A percentile compares a stretch with the other conserved stretches of the same genome.
phyloP scores from a whole-genome alignment of 768 basidiomycete species.

The Trametes coccinea region DNA sequence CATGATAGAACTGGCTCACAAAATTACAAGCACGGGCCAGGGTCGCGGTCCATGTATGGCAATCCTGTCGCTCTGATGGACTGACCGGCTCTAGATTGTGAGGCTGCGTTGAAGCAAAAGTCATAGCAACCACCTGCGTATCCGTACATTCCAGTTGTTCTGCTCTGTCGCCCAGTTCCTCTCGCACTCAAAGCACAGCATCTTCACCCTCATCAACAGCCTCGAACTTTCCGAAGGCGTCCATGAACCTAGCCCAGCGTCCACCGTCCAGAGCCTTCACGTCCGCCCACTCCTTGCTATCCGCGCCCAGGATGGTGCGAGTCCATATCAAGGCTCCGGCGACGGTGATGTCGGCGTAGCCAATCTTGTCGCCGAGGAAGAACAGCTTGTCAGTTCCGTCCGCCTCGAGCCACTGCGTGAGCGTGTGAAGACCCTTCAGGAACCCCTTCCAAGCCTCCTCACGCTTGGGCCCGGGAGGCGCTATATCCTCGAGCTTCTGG shows the following conservation, averaged over 20 bases:
- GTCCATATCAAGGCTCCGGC: constrained; percentile 39
- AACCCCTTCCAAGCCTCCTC: constrained; percentile 17
- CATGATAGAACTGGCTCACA: too few relatives aligned
- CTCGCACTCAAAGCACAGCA: constrained; percentile 23
- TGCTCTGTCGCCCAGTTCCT: background rate
- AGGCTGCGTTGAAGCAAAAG: too few relatives aligned
- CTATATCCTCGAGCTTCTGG: constrained; percentile 34
- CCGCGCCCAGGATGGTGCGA: constrained; percentile 30
- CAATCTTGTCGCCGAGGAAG: constrained; percentile 34
- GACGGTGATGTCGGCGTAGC: constrained; percentile 39
- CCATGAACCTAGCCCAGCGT: constrained; percentile 39
- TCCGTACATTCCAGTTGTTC: too few relatives aligned
- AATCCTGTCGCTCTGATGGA: too few relatives aligned
- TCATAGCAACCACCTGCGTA: too few relatives aligned
- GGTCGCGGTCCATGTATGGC: too few relatives aligned
- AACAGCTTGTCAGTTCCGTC: constrained; percentile 31
- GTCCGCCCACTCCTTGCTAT: constrained; percentile 35
- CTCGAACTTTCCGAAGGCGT: constrained; percentile 36
- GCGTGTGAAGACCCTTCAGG: constrained; percentile 27
- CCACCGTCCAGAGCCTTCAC: constrained; percentile 40
- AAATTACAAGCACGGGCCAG: too few relatives aligned
- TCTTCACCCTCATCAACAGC: constrained; percentile 33
- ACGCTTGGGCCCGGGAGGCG: constrained; percentile 20
- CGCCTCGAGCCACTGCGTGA: constrained; percentile 35
- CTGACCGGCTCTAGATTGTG: too few relatives aligned